Evolutionary conservation across 164 flowering plant genomes (phyloP).

Genomic region (Kalanchoe fedtschenkoi): DNA sequence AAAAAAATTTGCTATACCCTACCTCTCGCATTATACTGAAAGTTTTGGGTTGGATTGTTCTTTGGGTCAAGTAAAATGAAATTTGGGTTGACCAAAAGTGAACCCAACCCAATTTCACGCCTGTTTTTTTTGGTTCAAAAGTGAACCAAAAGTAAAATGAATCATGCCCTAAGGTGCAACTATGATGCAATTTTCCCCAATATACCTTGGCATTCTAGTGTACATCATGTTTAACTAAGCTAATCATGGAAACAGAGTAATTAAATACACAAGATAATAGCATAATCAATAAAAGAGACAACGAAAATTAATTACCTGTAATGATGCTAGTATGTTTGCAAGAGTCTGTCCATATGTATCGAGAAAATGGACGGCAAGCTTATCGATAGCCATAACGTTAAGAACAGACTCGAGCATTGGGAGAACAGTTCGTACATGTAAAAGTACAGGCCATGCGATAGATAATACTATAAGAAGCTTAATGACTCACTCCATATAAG

Average conservation of each 20-base stretch:
- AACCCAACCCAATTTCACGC: too few relatives aligned
- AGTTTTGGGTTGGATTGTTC: too few relatives aligned
- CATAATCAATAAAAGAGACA: not conserved
- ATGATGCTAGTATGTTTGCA: constrained; percentile 71
- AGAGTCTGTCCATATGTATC: constrained; percentile 96
- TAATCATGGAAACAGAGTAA: not conserved
- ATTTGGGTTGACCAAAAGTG: too few relatives aligned
- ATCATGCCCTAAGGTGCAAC: not conserved
- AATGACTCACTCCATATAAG: not conserved
- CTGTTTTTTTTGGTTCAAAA: too few relatives aligned
- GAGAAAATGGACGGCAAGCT: constrained; percentile 94
- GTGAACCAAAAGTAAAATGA: too few relatives aligned
- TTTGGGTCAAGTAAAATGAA: too few relatives aligned
- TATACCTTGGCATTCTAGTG: not conserved
- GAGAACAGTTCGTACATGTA: constrained; percentile 52
- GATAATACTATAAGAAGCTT: not conserved
- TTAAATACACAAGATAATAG: not conserved
- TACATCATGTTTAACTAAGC: not conserved
- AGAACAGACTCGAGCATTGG: constrained; percentile 89
- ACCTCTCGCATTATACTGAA: too few relatives aligned
- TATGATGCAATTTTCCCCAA: not conserved
- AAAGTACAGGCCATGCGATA: not conserved
- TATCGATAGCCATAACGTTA: constrained; percentile 63
- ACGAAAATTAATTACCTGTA: constrained; percentile 45
- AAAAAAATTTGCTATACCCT: too few relatives aligned